Base-by-base conservation (phyloP, 495 filamentous ascomycete genomes). In the Penicillium atrosanguineum region DNA sequence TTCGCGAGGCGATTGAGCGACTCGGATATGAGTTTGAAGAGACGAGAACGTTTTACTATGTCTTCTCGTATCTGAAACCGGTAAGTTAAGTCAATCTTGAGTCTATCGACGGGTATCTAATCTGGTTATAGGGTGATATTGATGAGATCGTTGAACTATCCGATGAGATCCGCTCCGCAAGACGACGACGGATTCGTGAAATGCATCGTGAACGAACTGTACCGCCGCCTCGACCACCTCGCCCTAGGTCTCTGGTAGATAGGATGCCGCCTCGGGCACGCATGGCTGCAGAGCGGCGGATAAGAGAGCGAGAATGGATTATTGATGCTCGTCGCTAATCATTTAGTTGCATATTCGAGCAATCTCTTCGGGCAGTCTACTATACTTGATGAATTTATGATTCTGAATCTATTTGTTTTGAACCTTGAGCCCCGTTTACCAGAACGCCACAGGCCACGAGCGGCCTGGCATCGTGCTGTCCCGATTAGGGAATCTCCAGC, bases 11-110 rank as follows among this genome's bases (percentile, higher is more conserved):
- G 0, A 90, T 98, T 57, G 86, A 95, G 54, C 73, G 85, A 47
- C 67, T 84, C 52, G 91, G 90, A 0, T 97, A 95, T 69, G 89
- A 90, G 58, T 97, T 84, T 62, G 92, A 97, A 63, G 93, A 97
- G 74, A 94, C 90, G 2, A 87, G 89, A 46, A 82, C 73, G 44
- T 95, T 89, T 69, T 97, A 88, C 70, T 97, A 97, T 63, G 82
- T 98, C 34, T 91, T 96, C 73, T 86, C 92, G 52, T 96, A 95
- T 69, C 79, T 98, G 39, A 78, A 82, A 55, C 89, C 93, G 66
- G 91, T 95, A 79, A 77, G 90, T 82, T 26, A 34, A 42, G 31
- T 44, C 31, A 15, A 18, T 43, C 34, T 28, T 18, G 21, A 44
- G 38, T 40, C n/a, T 7, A 5, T 7, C 38, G 38, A 7, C 16